Evolutionary conservation across 1,284 basidiomycete species (phyloP), one percentile per base, ranked within the genome.

Genomic region (Melampsora abietis-canadensis): DNA sequence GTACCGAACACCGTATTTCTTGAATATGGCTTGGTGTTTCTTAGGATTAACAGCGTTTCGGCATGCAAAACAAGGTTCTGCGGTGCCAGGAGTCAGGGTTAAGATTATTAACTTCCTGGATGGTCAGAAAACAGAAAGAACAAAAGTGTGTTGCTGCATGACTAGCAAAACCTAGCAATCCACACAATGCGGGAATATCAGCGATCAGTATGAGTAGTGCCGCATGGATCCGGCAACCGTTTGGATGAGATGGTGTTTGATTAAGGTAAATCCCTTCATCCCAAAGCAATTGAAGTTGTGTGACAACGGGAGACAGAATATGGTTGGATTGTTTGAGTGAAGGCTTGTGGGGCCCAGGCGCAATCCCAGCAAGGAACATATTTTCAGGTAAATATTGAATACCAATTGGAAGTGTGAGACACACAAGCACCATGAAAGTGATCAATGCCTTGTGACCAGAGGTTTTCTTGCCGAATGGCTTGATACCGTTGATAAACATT

Each of bases 311-410:
- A 6, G 21, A 19, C 2, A 34, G 60, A 4, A 62, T 62, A 12
- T 31, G 31, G 7, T 62, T 77, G 2, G 66, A 40, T 44, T 80
- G 76, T 0, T 79, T 79, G 0, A 79, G 64, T 24, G 77, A 76
- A 1, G 84, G 83, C 70, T 83, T 81, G 15, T 78, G 76, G 5
- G 82, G 83, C 12, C 82, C 83, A 10, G 84, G 84, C 17, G 84
- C 80, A 48, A 83, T 77, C 2, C 81, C 80, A 30, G 78, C 67
- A 7, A 78, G 51, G 44, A 59, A 76, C 21, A 77, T 47, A 57
- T 79, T 77, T 27, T 78, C 66, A 0, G 63, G 34, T 21, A 63
- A 30, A 54, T 77, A 79, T 19, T 77, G 73, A 1, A 76, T 5
- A 17, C 64, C 31, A 48, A 73, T 61, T 19, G 76, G 76, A 30